A percentile compares a stretch with the other conserved stretches of the same genome.
Conservation (phyloP, 2,329 filamentous ascomycete genomes). For the Amauroascus niger region DNA sequence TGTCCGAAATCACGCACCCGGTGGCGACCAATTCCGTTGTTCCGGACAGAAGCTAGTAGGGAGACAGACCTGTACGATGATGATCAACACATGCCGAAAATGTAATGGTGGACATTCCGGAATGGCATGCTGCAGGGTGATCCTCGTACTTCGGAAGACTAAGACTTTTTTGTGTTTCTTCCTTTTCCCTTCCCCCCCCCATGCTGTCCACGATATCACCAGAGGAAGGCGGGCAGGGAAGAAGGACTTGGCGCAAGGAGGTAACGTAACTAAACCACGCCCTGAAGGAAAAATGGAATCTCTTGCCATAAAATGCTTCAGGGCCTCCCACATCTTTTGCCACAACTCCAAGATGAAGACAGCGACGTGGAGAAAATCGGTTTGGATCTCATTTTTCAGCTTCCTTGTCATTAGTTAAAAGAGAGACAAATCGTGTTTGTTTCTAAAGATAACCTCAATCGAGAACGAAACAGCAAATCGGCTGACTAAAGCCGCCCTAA, state of each 20-base stretch:
- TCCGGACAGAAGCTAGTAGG: not conserved
- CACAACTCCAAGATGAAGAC: not conserved
- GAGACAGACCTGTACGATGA: not conserved
- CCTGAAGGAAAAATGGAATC: no score
- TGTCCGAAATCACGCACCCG: not conserved
- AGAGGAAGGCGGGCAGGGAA: not conserved
- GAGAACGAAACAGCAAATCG: no score
- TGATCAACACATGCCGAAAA: constrained; percentile 9
- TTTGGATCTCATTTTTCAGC: no score
- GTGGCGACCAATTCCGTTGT: not conserved
- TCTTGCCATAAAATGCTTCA: not conserved
- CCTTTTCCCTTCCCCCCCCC: not conserved
- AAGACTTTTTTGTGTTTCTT: not conserved
- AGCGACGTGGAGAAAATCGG: not conserved
- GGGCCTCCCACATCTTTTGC: not conserved
- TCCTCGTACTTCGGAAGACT: constrained; percentile 1
- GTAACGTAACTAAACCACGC: not conserved
- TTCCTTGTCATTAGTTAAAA: no score
- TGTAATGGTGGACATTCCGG: not conserved
- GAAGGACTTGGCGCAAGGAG: not conserved
- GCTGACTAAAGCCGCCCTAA: not conserved
- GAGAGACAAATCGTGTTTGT: no score
- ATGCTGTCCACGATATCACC: not conserved
- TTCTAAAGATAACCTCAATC: constrained; percentile 6
- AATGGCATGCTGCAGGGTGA: constrained; percentile 3